phyloP scores from a whole-genome alignment of 2,329 filamentous ascomycete genomes.

The Colletotrichum incanum region DNA sequence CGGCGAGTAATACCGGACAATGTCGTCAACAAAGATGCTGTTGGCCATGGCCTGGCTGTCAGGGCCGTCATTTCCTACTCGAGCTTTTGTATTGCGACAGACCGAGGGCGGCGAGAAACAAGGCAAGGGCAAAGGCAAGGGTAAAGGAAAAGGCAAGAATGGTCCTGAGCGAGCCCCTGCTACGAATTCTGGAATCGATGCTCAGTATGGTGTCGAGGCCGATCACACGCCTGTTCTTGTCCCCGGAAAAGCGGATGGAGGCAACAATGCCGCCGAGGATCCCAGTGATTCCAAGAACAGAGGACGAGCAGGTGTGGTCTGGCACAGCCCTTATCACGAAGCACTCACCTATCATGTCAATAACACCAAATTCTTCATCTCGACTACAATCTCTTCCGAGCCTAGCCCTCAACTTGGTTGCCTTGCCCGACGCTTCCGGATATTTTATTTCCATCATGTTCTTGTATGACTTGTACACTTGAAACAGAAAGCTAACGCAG shows the following conservation, averaged over 20 bases:
- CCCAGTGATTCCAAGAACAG: not conserved
- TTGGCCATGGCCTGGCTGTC: constrained; percentile 26
- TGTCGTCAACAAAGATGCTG: constrained; percentile 24
- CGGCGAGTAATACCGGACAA: constrained; percentile 11
- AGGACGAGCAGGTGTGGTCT: constrained; percentile 26
- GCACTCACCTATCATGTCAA: constrained; percentile 3
- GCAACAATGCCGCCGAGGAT: constrained; percentile 7
- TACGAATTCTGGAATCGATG: constrained; percentile 2
- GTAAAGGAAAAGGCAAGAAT: constrained; percentile 23
- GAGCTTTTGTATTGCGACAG: constrained; percentile 13
- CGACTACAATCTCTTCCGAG: not conserved
- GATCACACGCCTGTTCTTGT: constrained; percentile 8
- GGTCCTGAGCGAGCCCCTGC: not conserved
- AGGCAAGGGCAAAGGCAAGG: constrained; percentile 28
- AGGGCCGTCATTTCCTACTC: constrained; percentile 3
- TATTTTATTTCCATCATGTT: constrained; percentile 26
- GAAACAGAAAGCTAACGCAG: constrained; percentile 14
- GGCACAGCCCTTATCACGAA: constrained; percentile 12
- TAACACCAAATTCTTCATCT: not conserved
- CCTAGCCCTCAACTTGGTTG: not conserved
- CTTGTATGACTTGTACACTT: not conserved
- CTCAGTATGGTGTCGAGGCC: not conserved
- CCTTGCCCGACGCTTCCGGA: not conserved
- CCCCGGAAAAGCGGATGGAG: not conserved
- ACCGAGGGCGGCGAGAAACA: not conserved